These are phyloP conservation scores for Scheffersomyces segobiensis DNA, from an alignment of 1,139 yeast species.

Conservation along the genomic window DNA sequence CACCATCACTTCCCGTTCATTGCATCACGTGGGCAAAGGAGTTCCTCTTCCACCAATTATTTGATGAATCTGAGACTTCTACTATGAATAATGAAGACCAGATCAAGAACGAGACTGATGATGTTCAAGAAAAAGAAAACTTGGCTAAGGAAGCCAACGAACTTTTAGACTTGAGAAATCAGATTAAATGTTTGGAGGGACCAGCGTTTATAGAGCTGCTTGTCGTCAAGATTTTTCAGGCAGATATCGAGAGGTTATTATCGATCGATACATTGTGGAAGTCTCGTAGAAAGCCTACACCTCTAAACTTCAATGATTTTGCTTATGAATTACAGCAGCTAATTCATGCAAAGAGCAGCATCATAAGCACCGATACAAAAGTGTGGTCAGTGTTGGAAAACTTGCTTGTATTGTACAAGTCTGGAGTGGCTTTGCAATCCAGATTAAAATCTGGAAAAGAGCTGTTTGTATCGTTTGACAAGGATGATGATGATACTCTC, in stretches of 20 bases:
- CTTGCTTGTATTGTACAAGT: slow-evolving; percentile 54
- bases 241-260: slow-evolving; percentile 74
- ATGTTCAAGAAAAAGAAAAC: slow-evolving; percentile 66
- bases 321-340: slow-evolving; percentile 16
- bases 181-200: slow-evolving; percentile 32
- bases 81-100: slow-evolving; percentile 27
- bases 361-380: slow-evolving; percentile 49
- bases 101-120: slow-evolving; percentile 56
- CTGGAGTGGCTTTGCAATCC: slow-evolving; percentile 51
- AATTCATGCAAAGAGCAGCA: slow-evolving; percentile 9
- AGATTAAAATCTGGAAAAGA: slow-evolving; percentile 45
- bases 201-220: slow-evolving; percentile 38
- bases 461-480: slow-evolving; percentile 71
- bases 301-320: slow-evolving; percentile 43
- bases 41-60: slow-evolving; percentile 79
- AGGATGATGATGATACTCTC: slow-evolving; percentile 90
- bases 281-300: slow-evolving; percentile 64
- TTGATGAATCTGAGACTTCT: slow-evolving; percentile 53
- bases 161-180: slow-evolving; percentile 58
- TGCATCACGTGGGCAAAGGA: slow-evolving; percentile 98
- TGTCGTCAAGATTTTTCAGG: slow-evolving; percentile 55
- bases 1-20: slow-evolving; percentile 95
- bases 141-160: slow-evolving; percentile 77
- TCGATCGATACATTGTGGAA: slow-evolving; percentile 80
- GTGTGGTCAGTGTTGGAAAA: slow-evolving; percentile 68